Evolutionary conservation across 805 yeast genomes (phyloP).

Genomic region (Wickerhamomyces subpelliculosus): DNA sequence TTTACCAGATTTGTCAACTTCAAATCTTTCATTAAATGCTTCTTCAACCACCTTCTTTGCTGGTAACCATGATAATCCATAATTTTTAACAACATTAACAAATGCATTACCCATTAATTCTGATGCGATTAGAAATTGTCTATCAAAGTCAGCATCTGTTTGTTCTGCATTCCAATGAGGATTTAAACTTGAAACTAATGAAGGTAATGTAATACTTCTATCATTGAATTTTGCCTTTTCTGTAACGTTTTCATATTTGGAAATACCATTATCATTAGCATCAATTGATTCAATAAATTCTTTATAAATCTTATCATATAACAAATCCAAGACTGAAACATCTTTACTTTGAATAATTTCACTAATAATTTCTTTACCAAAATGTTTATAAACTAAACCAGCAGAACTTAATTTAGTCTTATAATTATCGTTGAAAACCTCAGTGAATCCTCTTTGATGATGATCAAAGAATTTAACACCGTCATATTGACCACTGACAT

Average conservation of each 20-base stretch:
- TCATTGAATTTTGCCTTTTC: slow-evolving; percentile 59
- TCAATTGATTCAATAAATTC: slow-evolving; percentile 89
- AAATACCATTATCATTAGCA: slow-evolving; percentile 93
- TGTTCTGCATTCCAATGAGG: slow-evolving; percentile 78
- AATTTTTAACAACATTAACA: slow-evolving; percentile 53
- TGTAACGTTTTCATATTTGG: slow-evolving; percentile 51
- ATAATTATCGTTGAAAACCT: slow-evolving; percentile 57
- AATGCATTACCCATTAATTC: slow-evolving; percentile 81
- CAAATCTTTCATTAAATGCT: slow-evolving; percentile 56
- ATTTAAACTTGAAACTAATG: slow-evolving; percentile 70
- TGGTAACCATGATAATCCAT: slow-evolving; percentile 87
- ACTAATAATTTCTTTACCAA: slow-evolving; percentile 61
- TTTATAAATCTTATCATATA: slow-evolving; percentile 73
- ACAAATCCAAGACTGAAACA: slow-evolving; percentile 43
- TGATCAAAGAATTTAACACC: slow-evolving; percentile 85
- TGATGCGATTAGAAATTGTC: slow-evolving; percentile 62
- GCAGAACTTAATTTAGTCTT: slow-evolving; percentile 87
- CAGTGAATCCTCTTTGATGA: slow-evolving; percentile 88
- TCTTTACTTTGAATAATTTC: slow-evolving; percentile 38
- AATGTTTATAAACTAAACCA: slow-evolving; percentile 86
- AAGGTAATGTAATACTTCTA: slow-evolving; percentile 67
- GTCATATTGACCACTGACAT: slow-evolving; percentile 90
- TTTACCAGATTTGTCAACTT: slow-evolving; percentile 63
- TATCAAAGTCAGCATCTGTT: slow-evolving; percentile 60
- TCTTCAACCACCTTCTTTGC: slow-evolving; percentile 70